These are phyloP conservation scores for Panaeolus cyanescens DNA, from an alignment of 768 basidiomycete genomes.

Conservation along the genomic window DNA sequence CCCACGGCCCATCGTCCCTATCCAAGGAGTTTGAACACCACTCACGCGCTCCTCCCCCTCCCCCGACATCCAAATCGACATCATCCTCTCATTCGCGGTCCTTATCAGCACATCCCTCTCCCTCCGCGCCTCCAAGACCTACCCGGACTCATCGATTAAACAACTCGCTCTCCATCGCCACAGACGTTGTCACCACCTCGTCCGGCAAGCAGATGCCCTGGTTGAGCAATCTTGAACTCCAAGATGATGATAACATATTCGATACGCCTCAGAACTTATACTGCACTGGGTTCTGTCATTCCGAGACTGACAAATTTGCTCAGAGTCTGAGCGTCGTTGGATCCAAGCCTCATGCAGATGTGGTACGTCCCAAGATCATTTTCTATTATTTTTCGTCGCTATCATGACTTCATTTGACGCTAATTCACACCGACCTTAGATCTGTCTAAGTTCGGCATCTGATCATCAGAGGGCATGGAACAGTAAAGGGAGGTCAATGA, in stretches of 20 bases:
- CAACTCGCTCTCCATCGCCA: constrained; percentile 12
- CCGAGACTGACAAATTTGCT: constrained; percentile 5
- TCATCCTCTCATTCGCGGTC: background rate
- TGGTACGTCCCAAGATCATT: constrained; percentile 30
- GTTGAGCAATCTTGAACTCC: constrained; percentile 11
- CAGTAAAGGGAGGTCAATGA: constrained; percentile 39
- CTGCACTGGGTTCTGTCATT: constrained; percentile 30
- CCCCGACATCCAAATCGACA: background rate
- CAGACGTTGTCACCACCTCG: constrained; percentile 9
- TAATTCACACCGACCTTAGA: too few species aligned
- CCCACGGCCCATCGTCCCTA: background rate
- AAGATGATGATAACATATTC: background rate
- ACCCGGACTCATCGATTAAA: background rate
- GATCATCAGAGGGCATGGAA: constrained; percentile 42
- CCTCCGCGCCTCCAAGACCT: background rate
- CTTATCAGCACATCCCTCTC: background rate
- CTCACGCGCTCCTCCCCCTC: background rate
- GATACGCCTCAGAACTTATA: constrained; percentile 31
- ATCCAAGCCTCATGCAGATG: constrained; percentile 22
- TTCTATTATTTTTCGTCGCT: too few species aligned
- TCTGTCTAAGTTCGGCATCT: constrained; percentile 36
- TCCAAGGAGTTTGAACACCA: background rate
- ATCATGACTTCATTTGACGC: too few species aligned
- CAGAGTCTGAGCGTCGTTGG: background rate
- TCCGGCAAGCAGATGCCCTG: constrained; percentile 12